Conservation (phyloP, 2,329 filamentous ascomycete species). For the Diaporthe sp. region DNA sequence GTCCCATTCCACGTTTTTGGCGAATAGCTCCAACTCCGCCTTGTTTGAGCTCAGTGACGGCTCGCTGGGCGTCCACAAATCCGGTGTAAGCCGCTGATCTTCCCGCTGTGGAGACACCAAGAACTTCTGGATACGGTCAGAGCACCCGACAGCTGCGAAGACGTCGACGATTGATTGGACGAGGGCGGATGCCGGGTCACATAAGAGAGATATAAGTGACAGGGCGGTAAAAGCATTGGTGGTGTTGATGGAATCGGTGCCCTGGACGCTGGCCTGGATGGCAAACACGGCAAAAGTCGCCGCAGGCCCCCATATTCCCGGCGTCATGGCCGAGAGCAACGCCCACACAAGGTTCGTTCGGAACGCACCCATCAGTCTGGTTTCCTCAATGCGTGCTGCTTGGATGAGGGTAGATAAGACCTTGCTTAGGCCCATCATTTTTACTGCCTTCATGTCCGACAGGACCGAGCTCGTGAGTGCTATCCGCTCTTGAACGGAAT, state of each 20-base stretch:
- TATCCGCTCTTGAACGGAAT: not conserved
- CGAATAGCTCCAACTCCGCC: not conserved
- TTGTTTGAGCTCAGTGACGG: not conserved
- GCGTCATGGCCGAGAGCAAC: not conserved
- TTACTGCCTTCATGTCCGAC: not conserved
- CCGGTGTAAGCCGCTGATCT: not conserved
- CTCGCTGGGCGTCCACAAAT: not conserved
- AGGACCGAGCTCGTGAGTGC: not conserved
- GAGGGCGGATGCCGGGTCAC: not conserved
- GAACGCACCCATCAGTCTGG: not conserved
- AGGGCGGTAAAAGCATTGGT: not conserved
- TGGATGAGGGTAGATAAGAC: not conserved
- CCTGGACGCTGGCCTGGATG: not conserved
- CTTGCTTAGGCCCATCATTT: not conserved
- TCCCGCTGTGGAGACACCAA: not conserved
- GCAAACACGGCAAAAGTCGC: not conserved
- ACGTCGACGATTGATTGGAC: not conserved
- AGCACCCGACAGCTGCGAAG: not conserved
- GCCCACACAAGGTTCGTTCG: not conserved
- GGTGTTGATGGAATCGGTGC: not conserved
- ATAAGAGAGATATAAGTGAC: not conserved
- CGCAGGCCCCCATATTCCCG: not conserved
- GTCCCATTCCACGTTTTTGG: not conserved
- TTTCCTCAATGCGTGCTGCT: not conserved
- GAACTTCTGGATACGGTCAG: not conserved